Conservation (phyloP, 1,284 basidiomycete genomes). For the Vanrija humicola region DNA sequence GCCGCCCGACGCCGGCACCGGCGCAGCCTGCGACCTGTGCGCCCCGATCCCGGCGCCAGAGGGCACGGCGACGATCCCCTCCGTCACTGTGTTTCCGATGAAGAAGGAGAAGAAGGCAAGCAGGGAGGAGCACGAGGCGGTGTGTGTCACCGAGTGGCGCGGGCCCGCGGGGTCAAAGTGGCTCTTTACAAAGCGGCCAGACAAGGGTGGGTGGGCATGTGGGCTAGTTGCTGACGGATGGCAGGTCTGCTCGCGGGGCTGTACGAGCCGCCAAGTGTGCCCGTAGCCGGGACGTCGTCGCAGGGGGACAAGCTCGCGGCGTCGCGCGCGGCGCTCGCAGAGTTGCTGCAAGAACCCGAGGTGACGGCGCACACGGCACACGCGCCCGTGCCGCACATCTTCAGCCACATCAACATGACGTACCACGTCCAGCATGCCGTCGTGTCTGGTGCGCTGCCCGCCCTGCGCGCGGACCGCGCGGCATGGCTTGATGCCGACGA, state of each 20-base stretch:
- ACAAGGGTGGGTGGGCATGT: conserved; percentile 60
- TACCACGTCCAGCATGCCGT: conserved; percentile 60
- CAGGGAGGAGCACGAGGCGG: conserved; percentile 77
- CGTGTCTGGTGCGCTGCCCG: not conserved
- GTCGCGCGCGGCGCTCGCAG: conserved; percentile 1
- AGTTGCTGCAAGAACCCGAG: not conserved
- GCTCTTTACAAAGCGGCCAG: conserved; percentile 72
- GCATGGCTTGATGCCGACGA: conserved; percentile 33
- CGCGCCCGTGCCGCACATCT: conserved; percentile 63
- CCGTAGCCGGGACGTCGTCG: conserved; percentile 12
- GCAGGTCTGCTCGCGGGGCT: conserved; percentile 82
- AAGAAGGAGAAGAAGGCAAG: conserved; percentile 76
- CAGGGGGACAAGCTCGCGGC: conserved; percentile 6
- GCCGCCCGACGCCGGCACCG: conserved; percentile 25
- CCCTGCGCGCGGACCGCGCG: not conserved
- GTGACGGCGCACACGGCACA: not conserved
- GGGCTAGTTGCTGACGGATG: conserved; percentile 17
- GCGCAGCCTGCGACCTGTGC: conserved; percentile 71
- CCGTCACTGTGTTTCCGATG: conserved; percentile 79
- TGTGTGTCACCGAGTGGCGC: conserved; percentile 79
- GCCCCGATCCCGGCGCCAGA: conserved; percentile 55
- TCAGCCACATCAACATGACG: conserved; percentile 86
- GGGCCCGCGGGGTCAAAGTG: conserved; percentile 52
- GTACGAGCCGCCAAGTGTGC: conserved; percentile 48
- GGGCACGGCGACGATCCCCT: conserved; percentile 15